Conservation (phyloP, 805 yeast genomes). For the Kodamaea fukazawae region DNA sequence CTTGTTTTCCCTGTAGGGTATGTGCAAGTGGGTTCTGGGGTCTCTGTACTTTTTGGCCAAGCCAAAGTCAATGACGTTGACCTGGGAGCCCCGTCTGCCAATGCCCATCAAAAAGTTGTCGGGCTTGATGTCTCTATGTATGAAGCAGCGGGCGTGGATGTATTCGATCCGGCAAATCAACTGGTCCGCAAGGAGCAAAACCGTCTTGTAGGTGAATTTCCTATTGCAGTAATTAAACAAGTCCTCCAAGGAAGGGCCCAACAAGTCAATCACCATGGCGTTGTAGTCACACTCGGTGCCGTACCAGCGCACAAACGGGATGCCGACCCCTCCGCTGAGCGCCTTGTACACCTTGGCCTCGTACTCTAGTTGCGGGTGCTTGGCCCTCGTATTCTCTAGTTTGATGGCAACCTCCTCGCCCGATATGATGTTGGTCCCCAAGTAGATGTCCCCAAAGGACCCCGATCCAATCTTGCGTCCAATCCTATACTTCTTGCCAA, state of each 20-base stretch:
- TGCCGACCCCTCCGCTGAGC: conserved; percentile 93
- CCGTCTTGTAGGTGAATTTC: conserved; percentile 90
- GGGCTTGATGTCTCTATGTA: conserved; percentile 81
- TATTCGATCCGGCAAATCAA: conserved; percentile 91
- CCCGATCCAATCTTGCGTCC: conserved; percentile 97
- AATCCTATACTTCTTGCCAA: conserved; percentile 90
- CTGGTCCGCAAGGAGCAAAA: conserved; percentile 89
- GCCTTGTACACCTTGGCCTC: conserved; percentile 96
- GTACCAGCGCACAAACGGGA: conserved; percentile 95
- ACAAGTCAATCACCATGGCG: conserved; percentile 93
- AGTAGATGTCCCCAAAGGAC: conserved; percentile 94
- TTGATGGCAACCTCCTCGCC: conserved; percentile 98
- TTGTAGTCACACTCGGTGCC: conserved; percentile 96
- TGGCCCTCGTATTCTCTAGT: conserved; percentile 82
- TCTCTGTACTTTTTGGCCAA: conserved; percentile 92
- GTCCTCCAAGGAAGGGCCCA: conserved; percentile 95
- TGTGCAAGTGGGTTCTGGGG: conserved; percentile 89
- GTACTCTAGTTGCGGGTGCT: conserved; percentile 95
- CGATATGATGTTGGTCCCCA: conserved; percentile 87
- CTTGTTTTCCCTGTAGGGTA: conserved; percentile 94
- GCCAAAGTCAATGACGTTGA: conserved; percentile 91
- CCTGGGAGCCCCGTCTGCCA: conserved; percentile 92
- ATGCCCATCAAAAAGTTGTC: conserved; percentile 86
- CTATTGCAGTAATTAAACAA: conserved; percentile 94
- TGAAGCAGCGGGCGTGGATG: conserved; percentile 90